Base-by-base conservation (phyloP, 768 basidiomycete genomes). In the Neoboletus brunneissimus region DNA sequence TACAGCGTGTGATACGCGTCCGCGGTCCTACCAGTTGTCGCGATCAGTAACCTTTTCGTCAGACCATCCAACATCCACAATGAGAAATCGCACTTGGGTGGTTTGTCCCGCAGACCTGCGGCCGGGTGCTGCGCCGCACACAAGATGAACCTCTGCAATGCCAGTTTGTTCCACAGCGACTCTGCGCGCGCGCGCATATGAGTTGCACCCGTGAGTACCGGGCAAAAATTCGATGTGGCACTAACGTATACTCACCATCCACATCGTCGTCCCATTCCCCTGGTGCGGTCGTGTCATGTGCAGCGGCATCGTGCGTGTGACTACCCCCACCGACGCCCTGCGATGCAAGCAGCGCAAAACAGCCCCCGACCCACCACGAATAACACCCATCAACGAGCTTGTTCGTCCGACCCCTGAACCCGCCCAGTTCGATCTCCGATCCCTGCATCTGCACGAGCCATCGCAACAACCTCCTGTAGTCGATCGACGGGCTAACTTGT, bases 341-440 rank as follows among this genome's bases (percentile, higher is more conserved):
- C 27, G 82, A 84, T 55, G 91, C 90, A 0, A 97, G 73, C 9
- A 98, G 74, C 0, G 82, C 79, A 67, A 97, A 91, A 16, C 88
- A 81, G 0, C 95, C 95, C 2, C 92, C 97, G 23, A 93, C 91
- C 97, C 96, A 99, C 97, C 97, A 99, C n/a, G 89, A 87, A 72
- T 99, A 99, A 72, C 97, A 99, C 5, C 96, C 97, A 65, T 99
- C 97, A 0, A 99, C 96, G n/a, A 99, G 81, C 71, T 99, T 99
- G 70, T 98, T 99, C 61, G 93, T 92, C 51, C 97, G 78, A 0
- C 97, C 97, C 53, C 80, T 81, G 74, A 99, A 98, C 2, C 97
- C 97, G 4, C 94, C 96, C 10, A 94, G 77, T 67, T 98, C 96
- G 12, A 81, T 79, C 42, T 86, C 86, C 2, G 75, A 72, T 0